Evolutionary conservation across 768 basidiomycete species (phyloP), one percentile per base, ranked within the genome.

Genomic region (Termitomyces sp.): DNA sequence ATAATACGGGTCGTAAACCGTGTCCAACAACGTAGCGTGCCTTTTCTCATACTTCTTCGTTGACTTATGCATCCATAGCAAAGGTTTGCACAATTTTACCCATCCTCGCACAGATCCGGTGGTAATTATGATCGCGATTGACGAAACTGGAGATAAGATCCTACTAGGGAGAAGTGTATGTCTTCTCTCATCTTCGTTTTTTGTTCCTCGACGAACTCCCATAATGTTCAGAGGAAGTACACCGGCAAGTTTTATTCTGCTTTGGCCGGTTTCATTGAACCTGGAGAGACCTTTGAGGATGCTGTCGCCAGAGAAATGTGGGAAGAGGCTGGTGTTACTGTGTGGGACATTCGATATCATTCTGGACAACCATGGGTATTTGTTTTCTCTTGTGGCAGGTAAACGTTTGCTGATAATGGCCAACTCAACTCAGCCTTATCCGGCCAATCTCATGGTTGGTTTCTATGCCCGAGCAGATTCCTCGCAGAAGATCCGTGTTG

Each of bases 251-350:
- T 90, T 69, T 97, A 93, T 71, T 95, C 93, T 1, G 91, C 92
- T 46, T 72, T 98, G 30, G 93, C 95, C 1, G 96, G 96, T 2
- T 98, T 98, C 67, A 81, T 95, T 45, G 96, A 98, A 68, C 93
- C 94, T 5, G 94, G 89, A 10, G 96, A 99, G 69, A 84, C 89
- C 0, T 88, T 97, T 60, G 96, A 99, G 67, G 94, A 98, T 63
- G 89, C 95, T 2, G 94, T 98, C 31, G 77, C 81, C 52, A 80
- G 96, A 40, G 96, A 98, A 70, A 87, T 96, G 69, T 92, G 92
- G 86, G 96, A 99, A 69, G 96, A 98, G 70, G 91, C 92, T 2
- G 96, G 96, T 4, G 80, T 98, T n/a, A 81, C 78, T 47, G 91
- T 92, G 23, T 87, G 86, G 75, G 79, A 92, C 61, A 80, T 94